phyloP scores from a whole-genome alignment of 768 basidiomycete genomes.

The Crucibulum laeve region DNA sequence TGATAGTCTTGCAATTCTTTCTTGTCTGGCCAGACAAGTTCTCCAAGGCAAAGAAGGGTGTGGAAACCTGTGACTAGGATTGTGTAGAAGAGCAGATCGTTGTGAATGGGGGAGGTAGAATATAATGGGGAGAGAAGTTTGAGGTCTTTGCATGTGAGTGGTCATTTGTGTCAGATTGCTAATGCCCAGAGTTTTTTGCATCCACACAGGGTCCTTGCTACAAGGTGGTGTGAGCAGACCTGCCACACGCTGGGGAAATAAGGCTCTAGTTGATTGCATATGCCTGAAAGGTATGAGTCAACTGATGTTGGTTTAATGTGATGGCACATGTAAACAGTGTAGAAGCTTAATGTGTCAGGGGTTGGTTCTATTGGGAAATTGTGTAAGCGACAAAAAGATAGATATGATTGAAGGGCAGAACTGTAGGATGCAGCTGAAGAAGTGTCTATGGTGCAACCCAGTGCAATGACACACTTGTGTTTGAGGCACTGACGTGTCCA shows the following conservation, averaged over 20 bases:
- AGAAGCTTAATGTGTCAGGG: slow-evolving; percentile 27
- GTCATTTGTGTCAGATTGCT: slow-evolving; percentile 17
- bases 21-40: slow-evolving; percentile 23
- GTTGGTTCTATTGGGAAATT: slow-evolving; percentile 22
- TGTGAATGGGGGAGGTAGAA: slow-evolving; percentile 6
- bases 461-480: slow-evolving; percentile 16
- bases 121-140: not conserved
- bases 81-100: slow-evolving; percentile 22
- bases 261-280: slow-evolving; percentile 25
- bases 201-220: slow-evolving; percentile 22
- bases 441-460: slow-evolving; percentile 20
- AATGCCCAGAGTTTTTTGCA: slow-evolving; percentile 14
- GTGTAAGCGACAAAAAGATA: slow-evolving; percentile 22
- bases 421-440: slow-evolving; percentile 11
- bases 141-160: slow-evolving; percentile 16
- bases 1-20: not conserved
- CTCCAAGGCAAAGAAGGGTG: slow-evolving; percentile 26
- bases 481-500: slow-evolving; percentile 31
- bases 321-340: slow-evolving; percentile 25
- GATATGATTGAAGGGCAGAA: slow-evolving; percentile 21
- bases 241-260: slow-evolving; percentile 24
- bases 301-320: slow-evolving; percentile 30
- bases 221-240: slow-evolving; percentile 15
- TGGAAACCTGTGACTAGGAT: slow-evolving; percentile 21
- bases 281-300: slow-evolving; percentile 32